Evolutionary conservation across 768 basidiomycete genomes (phyloP).

Genomic region (Leccinum subgranulosum): DNA sequence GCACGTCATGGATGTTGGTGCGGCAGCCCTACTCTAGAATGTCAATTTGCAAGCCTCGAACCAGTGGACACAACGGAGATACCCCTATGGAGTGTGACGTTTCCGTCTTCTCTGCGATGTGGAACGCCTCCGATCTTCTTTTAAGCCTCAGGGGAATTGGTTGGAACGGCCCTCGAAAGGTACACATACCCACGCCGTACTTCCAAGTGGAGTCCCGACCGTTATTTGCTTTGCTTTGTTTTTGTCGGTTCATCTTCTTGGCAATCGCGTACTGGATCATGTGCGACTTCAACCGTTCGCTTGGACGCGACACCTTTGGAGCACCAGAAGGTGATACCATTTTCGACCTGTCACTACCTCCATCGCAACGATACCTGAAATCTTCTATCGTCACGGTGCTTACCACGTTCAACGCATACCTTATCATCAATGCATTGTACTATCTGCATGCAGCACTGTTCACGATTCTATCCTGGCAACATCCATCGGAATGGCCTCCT

Average conservation of each 20-base stretch:
- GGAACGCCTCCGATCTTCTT: slow-evolving; percentile 26
- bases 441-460: slow-evolving; percentile 42
- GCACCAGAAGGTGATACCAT: slow-evolving; percentile 34
- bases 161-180: slow-evolving; percentile 18
- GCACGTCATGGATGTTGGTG: slow-evolving; percentile 21
- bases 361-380: slow-evolving; percentile 36
- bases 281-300: slow-evolving; percentile 1
- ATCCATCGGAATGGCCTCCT: slow-evolving; percentile 59
- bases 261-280: neutral
- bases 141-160: slow-evolving; percentile 23
- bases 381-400: slow-evolving; percentile 25
- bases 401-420: slow-evolving; percentile 31
- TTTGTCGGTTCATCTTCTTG: slow-evolving; percentile 9
- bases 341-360: slow-evolving; percentile 33
- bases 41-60: neutral
- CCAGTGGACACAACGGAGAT: neutral
- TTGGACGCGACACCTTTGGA: slow-evolving; percentile 41
- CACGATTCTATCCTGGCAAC: slow-evolving; percentile 45
- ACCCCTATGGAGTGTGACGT: neutral
- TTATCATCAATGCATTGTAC: slow-evolving; percentile 43
- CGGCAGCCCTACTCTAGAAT: slow-evolving; percentile 10
- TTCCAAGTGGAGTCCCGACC: slow-evolving; percentile 17
- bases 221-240: slow-evolving; percentile 14
- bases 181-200: slow-evolving; percentile 11
- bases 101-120: slow-evolving; percentile 14